A percentile compares a stretch with the other conserved stretches of the same genome.
Conservation (phyloP, 148 eudicot species). For the Amaranthus palmeri region DNA sequence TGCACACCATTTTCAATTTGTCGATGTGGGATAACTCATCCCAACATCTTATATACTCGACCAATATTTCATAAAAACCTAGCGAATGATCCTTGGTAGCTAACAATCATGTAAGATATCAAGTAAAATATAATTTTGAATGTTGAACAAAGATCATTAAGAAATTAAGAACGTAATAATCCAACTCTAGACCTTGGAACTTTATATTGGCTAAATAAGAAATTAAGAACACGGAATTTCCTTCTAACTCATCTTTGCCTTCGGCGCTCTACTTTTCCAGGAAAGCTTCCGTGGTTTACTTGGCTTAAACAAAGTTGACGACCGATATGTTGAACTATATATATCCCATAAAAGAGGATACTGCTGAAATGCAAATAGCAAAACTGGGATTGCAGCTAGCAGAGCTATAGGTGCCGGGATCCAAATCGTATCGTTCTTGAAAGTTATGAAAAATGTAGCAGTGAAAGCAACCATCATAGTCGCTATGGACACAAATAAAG, state of each 20-base stretch:
- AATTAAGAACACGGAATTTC: no score
- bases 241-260: background rate
- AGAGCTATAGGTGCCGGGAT: slow-evolving; percentile 10
- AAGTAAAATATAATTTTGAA: no score
- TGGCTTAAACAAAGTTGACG: slow-evolving; percentile 11
- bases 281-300: background rate
- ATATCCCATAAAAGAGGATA: slow-evolving; percentile 22
- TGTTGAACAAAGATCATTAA: no score
- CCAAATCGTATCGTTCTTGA: background rate
- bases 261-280: background rate
- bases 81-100: no score
- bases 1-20: no score
- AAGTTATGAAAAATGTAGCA: slow-evolving; percentile 18
- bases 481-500: slow-evolving; percentile 17
- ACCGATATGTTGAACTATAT: slow-evolving; percentile 14
- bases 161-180: no score
- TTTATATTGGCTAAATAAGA: no score
- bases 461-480: slow-evolving; percentile 28
- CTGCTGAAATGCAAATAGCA: slow-evolving; percentile 18
- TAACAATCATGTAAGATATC: no score
- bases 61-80: no score
- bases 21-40: no score
- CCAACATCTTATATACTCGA: no score
- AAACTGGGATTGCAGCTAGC: slow-evolving; percentile 14
- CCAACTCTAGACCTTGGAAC: no score